A percentile compares a stretch with the other conserved stretches of the same genome.
phyloP scores from a whole-genome alignment of 2,329 filamentous ascomycete species.

The Trichoderma atrobrunneum region DNA sequence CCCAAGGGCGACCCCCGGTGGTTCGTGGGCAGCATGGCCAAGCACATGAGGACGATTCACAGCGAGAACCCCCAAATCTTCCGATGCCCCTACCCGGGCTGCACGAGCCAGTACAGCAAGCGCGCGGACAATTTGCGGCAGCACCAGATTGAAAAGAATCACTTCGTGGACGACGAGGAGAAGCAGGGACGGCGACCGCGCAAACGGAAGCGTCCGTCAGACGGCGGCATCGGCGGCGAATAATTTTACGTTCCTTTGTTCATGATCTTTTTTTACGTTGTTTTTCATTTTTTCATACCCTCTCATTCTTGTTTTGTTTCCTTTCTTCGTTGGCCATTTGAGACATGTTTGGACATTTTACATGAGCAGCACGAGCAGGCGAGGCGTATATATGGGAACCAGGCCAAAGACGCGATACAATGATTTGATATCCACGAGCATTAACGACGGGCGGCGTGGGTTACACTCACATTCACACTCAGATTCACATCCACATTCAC shows the following conservation, averaged over 20 bases:
- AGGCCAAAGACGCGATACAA: background rate
- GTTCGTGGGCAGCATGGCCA: conserved; percentile 58
- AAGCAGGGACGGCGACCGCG: conserved; percentile 37
- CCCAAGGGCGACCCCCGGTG: conserved; percentile 56
- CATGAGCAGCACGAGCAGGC: background rate
- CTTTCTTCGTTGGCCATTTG: background rate
- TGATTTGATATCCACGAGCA: background rate
- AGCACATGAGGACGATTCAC: conserved; percentile 56
- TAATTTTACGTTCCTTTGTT: background rate
- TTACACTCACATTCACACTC: background rate
- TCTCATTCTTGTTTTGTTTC: background rate
- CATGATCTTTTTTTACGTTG: background rate
- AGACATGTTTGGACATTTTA: background rate
- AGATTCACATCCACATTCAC: background rate
- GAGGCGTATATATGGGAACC: background rate
- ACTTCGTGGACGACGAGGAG: conserved; percentile 48
- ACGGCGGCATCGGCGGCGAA: background rate
- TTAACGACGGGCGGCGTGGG: background rate
- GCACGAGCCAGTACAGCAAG: conserved; percentile 55
- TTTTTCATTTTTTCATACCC: background rate
- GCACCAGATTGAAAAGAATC: conserved; percentile 55
- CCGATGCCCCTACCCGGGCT: conserved; percentile 52
- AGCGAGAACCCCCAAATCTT: conserved; percentile 49
- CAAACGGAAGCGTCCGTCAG: conserved; percentile 42
- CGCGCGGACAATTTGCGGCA: conserved; percentile 54